Conservation (phyloP, 2,329 filamentous ascomycete genomes). For the Hypoxylon sp. region DNA sequence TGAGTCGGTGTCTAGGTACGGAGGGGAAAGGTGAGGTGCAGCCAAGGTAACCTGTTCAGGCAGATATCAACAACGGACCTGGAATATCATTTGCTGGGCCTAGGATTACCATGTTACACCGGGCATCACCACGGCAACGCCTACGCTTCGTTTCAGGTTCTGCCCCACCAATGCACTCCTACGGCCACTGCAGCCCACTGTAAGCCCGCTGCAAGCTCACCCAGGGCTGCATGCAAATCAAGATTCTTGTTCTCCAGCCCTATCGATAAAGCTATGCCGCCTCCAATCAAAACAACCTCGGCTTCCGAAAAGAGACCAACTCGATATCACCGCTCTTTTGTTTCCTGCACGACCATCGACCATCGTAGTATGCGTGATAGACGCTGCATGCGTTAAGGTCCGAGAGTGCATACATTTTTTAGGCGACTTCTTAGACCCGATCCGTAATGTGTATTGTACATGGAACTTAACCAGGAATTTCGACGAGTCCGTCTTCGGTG, state of each 20-base stretch:
- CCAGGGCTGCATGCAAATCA: conserved; percentile 7
- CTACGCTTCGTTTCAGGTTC: conserved; percentile 23
- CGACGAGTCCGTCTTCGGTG: not conserved
- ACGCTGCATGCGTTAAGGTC: not conserved
- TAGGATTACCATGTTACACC: conserved; percentile 22
- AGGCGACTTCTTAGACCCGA: not conserved
- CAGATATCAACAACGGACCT: conserved; percentile 45
- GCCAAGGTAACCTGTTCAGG: conserved; percentile 30
- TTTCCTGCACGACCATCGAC: conserved; percentile 8
- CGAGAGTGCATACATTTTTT: not conserved
- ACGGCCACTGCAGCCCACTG: conserved; percentile 6
- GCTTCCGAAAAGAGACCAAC: conserved; percentile 31
- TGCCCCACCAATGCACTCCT: conserved; percentile 17
- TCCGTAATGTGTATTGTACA: not conserved
- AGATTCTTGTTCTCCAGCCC: conserved; percentile 18
- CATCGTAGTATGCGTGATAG: conserved; percentile 7
- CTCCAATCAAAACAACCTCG: conserved; percentile 41
- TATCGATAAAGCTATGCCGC: conserved; percentile 35
- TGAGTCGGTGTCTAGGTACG: conserved; percentile 41
- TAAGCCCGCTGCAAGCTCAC: not conserved
- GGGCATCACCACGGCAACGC: conserved; percentile 45
- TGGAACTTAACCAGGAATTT: not conserved
- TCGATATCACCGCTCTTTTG: conserved; percentile 22
- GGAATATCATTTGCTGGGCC: conserved; percentile 39
- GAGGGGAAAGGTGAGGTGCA: conserved; percentile 42